Evolutionary conservation across 768 basidiomycete species (phyloP), one percentile per base, ranked within the genome.

Genomic region (Tricholoma matsutake): DNA sequence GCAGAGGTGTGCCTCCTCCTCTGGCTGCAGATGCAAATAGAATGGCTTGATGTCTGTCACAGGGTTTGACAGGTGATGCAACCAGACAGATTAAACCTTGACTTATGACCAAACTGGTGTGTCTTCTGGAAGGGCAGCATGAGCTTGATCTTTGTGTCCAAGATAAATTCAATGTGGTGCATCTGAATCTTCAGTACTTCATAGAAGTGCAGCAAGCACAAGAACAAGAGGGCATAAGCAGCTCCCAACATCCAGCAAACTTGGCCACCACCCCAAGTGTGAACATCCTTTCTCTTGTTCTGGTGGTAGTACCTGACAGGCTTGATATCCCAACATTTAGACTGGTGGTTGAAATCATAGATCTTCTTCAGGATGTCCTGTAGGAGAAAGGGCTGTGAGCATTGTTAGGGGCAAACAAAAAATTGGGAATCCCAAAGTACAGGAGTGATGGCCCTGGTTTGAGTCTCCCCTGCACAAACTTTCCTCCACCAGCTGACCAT

Each of bases 91-190:
- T 41, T 41, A 16, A 41, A 41, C n/a, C n/a, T n/a, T 41, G 39
- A 41, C 39, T 41, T 39, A 73, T 72, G 63, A 53, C 72, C 72
- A 61, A 63, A 66, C 47, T 72, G 73, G 58, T 65, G 54, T 10
- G 73, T 73, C 57, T 75, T 75, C 0, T 65, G 61, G 45, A 68
- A 72, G 13, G 66, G 66, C 13, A 75, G 62, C 6, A 60, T 68
- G n/a, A 75, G 54, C 22, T 64, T 59, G 13, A 71, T 61, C 22
- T 61, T 53, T 5, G 41, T 41, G 4, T 54, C 61, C 28, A 31
- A 35, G 3, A 66, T 25, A 47, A 61, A 29, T 4, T 56, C 43
- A 41, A 41, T 41, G 39, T 41, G 39, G 39, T 41, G 39, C 39
- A 41, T 41, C 39, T 41, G 39, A 41, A 41, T 41, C 39, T 41